Percentiles rank a stretch among this genome's conserved stretches.
Evolutionary conservation across 805 yeast species (phyloP).

Genomic region (Brettanomyces custersianus): DNA sequence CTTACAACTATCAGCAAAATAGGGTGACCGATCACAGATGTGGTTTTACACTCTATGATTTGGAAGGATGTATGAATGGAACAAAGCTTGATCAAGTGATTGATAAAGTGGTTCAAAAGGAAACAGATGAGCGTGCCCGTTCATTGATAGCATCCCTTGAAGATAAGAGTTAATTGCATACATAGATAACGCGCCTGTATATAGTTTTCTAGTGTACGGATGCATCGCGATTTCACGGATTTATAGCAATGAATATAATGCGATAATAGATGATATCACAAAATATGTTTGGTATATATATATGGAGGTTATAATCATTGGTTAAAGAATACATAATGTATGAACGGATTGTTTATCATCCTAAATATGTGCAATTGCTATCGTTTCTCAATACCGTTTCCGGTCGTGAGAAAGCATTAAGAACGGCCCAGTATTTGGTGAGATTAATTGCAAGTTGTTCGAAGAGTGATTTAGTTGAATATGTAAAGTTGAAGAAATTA

Average conservation of each 20-base stretch:
- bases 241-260: too few relatives aligned
- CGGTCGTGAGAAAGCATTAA: conserved; percentile 74
- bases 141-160: conserved; percentile 24
- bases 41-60: conserved; percentile 67
- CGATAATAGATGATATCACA: too few relatives aligned
- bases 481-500: conserved; percentile 41
- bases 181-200: too few relatives aligned
- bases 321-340: too few relatives aligned
- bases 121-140: conserved; percentile 36
- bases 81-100: conserved; percentile 46
- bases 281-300: too few relatives aligned
- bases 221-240: too few relatives aligned
- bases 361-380: conserved; percentile 52
- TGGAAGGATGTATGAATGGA: conserved; percentile 59
- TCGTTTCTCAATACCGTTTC: conserved; percentile 53
- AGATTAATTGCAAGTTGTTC: conserved; percentile 44
- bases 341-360: conserved; percentile 67
- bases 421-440: conserved; percentile 73
- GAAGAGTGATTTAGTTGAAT: not conserved
- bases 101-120: conserved; percentile 39
- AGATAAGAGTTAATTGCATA: too few relatives aligned
- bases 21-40: conserved; percentile 93
- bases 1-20: conserved; percentile 89
- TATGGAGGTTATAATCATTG: too few relatives aligned
- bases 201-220: too few relatives aligned